A percentile compares a stretch with the other conserved stretches of the same genome.
Evolutionary conservation across 2,329 filamentous ascomycete genomes (phyloP).

Genomic region (Hypoxylon sp.): DNA sequence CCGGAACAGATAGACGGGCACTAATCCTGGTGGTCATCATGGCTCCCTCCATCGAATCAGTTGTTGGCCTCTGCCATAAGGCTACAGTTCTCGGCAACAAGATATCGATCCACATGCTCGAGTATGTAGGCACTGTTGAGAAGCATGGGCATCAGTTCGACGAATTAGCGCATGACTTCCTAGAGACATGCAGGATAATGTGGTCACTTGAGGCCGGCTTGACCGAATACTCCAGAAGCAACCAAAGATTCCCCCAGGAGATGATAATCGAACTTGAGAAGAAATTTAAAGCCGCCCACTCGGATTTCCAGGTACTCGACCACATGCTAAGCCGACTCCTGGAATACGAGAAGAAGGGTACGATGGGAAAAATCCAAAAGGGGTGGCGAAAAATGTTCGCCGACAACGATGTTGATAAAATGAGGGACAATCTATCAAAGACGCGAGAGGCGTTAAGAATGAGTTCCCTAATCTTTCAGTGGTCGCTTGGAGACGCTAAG

Average conservation of each 20-base stretch:
- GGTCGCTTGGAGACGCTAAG: conserved; percentile 72
- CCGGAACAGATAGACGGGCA: neutral
- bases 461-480: conserved; percentile 75
- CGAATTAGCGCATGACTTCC: conserved; percentile 74
- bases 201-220: conserved; percentile 79
- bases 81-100: conserved; percentile 73
- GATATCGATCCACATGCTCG: conserved; percentile 75
- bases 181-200: conserved; percentile 76
- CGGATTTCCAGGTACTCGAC: conserved; percentile 74
- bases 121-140: conserved; percentile 72
- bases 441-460: conserved; percentile 74
- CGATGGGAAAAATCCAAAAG: conserved; percentile 71
- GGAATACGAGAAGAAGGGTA: conserved; percentile 73
- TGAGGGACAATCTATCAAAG: conserved; percentile 69
- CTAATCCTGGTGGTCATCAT: conserved; percentile 33
- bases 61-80: conserved; percentile 56
- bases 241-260: conserved; percentile 70
- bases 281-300: conserved; percentile 72
- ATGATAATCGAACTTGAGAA: conserved; percentile 74
- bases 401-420: conserved; percentile 73
- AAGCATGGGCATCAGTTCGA: conserved; percentile 69
- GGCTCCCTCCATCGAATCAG: conserved; percentile 49
- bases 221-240: conserved; percentile 64
- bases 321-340: conserved; percentile 74
- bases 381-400: conserved; percentile 75